Evolutionary conservation across 495 filamentous ascomycete genomes (phyloP).

Genomic region (Neurospora sp.): DNA sequence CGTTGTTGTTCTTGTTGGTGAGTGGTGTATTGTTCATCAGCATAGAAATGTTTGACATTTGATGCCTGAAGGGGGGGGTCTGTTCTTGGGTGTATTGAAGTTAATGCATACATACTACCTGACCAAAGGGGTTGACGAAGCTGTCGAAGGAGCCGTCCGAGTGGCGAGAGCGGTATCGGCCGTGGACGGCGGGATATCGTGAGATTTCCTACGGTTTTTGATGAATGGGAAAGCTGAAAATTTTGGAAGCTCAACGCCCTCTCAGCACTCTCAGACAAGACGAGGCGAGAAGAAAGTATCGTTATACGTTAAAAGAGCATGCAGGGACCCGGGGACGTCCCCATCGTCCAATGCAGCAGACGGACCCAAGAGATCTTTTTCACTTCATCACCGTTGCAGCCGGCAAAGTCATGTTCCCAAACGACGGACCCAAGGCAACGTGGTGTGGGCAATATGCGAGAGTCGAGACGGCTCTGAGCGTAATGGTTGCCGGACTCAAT

Average conservation of each 20-base stretch:
- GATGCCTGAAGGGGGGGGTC: background rate
- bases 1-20: background rate
- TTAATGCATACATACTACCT: background rate
- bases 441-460: background rate
- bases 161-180: background rate
- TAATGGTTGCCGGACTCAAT: background rate
- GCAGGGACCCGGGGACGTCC: background rate
- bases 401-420: background rate
- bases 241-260: background rate
- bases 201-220: background rate
- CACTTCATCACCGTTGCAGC: background rate
- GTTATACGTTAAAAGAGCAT: background rate
- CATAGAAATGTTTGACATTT: background rate
- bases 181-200: background rate
- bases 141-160: background rate
- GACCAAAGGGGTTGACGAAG: background rate
- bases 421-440: background rate
- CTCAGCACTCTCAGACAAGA: background rate
- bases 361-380: background rate
- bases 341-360: background rate
- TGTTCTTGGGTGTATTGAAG: background rate
- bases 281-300: background rate
- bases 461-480: background rate
- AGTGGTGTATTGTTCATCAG: background rate
- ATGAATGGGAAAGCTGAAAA: background rate